phyloP scores from a whole-genome alignment of 352 stramenopile species.

The Albugo laibachii region DNA sequence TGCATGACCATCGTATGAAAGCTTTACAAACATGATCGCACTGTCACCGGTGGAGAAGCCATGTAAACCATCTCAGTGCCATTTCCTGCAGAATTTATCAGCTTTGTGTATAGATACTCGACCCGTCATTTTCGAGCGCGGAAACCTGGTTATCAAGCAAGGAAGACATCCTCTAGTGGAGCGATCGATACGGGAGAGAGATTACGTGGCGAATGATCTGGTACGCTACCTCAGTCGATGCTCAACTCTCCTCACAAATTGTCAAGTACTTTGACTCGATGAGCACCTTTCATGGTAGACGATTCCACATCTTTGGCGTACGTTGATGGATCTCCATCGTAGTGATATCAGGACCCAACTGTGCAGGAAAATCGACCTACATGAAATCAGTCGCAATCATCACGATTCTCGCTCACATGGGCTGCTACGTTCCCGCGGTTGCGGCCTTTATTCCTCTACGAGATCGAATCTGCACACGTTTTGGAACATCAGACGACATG shows the following conservation, averaged over 20 bases:
- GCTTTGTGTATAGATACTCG: constrained; percentile 24
- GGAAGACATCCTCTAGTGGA: constrained; percentile 66
- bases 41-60: constrained; percentile 44
- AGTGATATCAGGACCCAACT: constrained; percentile 84
- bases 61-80: constrained; percentile 17
- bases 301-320: background rate
- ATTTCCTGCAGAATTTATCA: background rate
- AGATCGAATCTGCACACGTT: constrained; percentile 79
- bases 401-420: constrained; percentile 82
- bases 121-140: constrained; percentile 38
- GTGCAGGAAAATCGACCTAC: constrained; percentile 82
- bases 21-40: constrained; percentile 78
- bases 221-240: constrained; percentile 10
- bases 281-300: constrained; percentile 47
- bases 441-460: constrained; percentile 65
- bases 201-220: constrained; percentile 76
- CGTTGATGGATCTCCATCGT: constrained; percentile 6
- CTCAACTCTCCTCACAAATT: background rate
- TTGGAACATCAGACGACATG: constrained; percentile 85
- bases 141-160: constrained; percentile 63
- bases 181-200: constrained; percentile 28
- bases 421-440: constrained; percentile 74
- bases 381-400: constrained; percentile 69
- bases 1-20: constrained; percentile 6
- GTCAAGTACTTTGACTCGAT: constrained; percentile 44